Base-by-base conservation (phyloP, 768 basidiomycete genomes). In the Tubosaeta sp. region DNA sequence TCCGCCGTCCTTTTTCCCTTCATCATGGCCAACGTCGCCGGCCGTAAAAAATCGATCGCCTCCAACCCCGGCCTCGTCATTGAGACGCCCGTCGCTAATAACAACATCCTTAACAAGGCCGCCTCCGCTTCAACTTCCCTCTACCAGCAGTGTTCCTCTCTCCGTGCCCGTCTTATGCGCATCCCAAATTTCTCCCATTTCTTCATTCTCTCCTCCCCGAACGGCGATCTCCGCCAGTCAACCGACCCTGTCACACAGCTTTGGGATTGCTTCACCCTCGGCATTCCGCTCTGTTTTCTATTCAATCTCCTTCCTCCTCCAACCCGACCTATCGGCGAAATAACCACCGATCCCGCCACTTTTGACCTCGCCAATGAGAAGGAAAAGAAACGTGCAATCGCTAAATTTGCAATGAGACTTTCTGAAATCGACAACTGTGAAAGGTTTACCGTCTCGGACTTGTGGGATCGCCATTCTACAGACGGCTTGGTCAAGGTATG, bases 171-270 rank as follows among this genome's bases (percentile, higher is more conserved):
- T 60, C 84, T 94, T 65, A 76, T 87, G 73, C 86, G 87, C 66
- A 83, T 94, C 55, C 81, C 79, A 56, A 80, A 82, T 59, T 94
- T 94, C 58, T 67, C 79, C 55, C 75, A 75, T 53, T 90, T 86
- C 72, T 88, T 91, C 60, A 69, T 77, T 37, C 75, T 86, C 53
- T 79, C 84, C 8, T 72, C 81, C 8, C 64, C 77, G 17, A 65
- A 75, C 35, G 83, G 82, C 57, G 76, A 84, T 38, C 71, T 76
- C 32, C 80, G 90, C 52, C 83, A 83, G 69, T 89, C 88, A 32
- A 88, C 86, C 39, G 94, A 97, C 73, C 91, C 93, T 34, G 95
- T 99, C 62, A 86, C 88, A 43, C 91, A 93, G 68, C 84, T 97
- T 46, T 95, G 95, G 86, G 90, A 92, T 65, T 85, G 90, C 66